These are phyloP conservation scores for Malassezia brasiliensis DNA, from an alignment of 1,284 basidiomycete genomes.

Conservation along the genomic window DNA sequence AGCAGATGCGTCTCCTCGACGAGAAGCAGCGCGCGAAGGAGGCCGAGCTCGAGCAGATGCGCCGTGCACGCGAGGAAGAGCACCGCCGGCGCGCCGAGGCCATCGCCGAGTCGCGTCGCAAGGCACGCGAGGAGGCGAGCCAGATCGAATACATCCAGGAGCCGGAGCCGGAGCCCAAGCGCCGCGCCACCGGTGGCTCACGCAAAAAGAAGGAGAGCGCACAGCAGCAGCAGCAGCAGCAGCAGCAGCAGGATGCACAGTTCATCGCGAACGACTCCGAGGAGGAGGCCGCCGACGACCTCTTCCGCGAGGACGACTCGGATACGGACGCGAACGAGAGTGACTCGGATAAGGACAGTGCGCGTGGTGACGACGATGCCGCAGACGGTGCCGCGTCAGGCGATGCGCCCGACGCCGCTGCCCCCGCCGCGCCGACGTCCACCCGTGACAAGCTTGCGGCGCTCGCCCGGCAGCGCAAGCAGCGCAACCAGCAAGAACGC, in stretches of 20 bases:
- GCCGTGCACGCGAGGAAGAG: constrained; percentile 32
- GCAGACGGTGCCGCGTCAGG: constrained; percentile 11
- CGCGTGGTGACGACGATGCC: constrained; percentile 22
- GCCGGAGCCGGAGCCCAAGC: constrained; percentile 22
- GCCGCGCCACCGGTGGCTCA: constrained; percentile 17
- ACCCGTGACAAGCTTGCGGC: constrained; percentile 14
- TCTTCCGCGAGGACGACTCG: constrained; percentile 22
- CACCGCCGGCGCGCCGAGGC: constrained; percentile 30
- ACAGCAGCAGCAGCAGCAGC: constrained; percentile 3
- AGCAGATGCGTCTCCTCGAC: constrained; percentile 26
- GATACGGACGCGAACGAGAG: constrained; percentile 17
- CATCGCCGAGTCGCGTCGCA: constrained; percentile 33
- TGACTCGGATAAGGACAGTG: constrained; percentile 14
- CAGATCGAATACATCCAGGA: constrained; percentile 38
- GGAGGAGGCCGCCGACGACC: constrained; percentile 20
- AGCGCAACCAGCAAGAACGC: constrained; percentile 15
- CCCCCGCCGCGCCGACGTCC: constrained; percentile 1
- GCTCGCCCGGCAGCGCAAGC: constrained; percentile 11
- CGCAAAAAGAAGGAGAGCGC: constrained; percentile 13
- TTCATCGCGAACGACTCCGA: constrained; percentile 1
- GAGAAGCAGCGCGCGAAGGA: constrained; percentile 33
- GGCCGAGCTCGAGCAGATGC: constrained; percentile 27
- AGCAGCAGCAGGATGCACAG: constrained; percentile 21
- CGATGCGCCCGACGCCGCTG: constrained; percentile 15
- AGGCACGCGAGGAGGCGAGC: constrained; percentile 31